phyloP scores from a whole-genome alignment of 140 eudicot species.

The Erigeron philadelphicus region DNA sequence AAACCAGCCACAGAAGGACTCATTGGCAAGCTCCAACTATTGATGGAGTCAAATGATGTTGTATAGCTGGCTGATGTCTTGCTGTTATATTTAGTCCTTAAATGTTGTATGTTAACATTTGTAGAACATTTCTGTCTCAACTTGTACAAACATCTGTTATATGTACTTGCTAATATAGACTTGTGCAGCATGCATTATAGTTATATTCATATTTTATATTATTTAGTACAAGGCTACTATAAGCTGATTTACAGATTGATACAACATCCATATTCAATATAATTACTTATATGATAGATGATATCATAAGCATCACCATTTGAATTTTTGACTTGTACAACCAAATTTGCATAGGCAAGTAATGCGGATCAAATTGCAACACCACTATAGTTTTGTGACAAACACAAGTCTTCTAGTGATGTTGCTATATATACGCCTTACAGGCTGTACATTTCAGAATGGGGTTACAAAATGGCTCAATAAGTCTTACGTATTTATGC shows the following conservation, averaged over 20 bases:
- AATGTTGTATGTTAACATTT: slow-evolving; percentile 16
- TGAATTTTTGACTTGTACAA: neutral
- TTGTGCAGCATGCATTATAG: neutral
- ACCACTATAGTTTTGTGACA: neutral
- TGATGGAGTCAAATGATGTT: slow-evolving; percentile 14
- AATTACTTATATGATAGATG: neutral
- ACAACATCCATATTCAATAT: neutral
- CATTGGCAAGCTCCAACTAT: slow-evolving; percentile 4
- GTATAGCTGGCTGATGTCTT: neutral
- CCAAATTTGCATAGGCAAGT: neutral
- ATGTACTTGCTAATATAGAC: neutral
- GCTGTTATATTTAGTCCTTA: slow-evolving; percentile 7
- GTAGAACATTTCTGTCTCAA: slow-evolving; percentile 17
- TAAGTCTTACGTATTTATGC: neutral
- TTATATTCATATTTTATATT: too few species aligned
- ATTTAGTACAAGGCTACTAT: too few species aligned
- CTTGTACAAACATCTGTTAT: slow-evolving; percentile 14
- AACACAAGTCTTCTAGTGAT: neutral
- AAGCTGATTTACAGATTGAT: neutral
- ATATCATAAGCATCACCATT: neutral
- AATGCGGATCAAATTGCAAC: neutral
- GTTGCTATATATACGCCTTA: slow-evolving; percentile 7
- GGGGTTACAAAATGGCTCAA: slow-evolving; percentile 4
- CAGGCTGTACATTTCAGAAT: slow-evolving; percentile 9
- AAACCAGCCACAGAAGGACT: slow-evolving; percentile 17